These are phyloP conservation scores for Leccinellum rugosiceps DNA, from an alignment of 768 basidiomycete genomes.

Conservation along the genomic window DNA sequence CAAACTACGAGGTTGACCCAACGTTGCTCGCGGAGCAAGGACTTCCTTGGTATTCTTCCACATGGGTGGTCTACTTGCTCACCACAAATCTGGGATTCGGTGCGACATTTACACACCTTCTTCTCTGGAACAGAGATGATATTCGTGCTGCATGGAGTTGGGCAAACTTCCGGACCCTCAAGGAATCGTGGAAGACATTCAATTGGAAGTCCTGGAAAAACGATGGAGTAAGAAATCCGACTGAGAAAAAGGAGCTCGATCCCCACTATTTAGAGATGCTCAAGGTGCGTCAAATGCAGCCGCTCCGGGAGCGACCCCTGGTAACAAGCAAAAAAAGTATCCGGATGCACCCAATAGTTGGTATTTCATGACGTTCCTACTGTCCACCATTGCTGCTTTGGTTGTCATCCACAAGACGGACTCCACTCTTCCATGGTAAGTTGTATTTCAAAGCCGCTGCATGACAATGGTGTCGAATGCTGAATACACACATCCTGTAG, in stretches of 20 bases:
- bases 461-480: no score
- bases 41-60: constrained; percentile 29
- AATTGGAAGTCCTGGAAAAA: constrained; percentile 39
- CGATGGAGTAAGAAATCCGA: constrained; percentile 22
- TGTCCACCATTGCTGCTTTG: no score
- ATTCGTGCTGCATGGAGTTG: constrained; percentile 47
- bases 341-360: no score
- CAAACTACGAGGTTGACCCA: constrained; percentile 49
- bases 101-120: constrained; percentile 49
- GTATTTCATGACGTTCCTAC: no score
- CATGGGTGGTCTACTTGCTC: constrained; percentile 21
- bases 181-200: constrained; percentile 26
- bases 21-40: constrained; percentile 43
- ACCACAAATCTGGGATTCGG: constrained; percentile 32
- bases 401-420: no score
- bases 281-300: constrained; percentile 23
- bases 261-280: constrained; percentile 54
- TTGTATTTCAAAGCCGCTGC: no score
- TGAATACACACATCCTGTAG: no score
- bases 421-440: no score
- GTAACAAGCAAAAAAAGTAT: constrained; percentile 10
- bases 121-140: constrained; percentile 55
- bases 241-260: constrained; percentile 42
- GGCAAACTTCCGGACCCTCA: constrained; percentile 36
- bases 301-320: constrained; percentile 13